Conservation (phyloP, 768 basidiomycete genomes). For the Naematelia encephala region DNA sequence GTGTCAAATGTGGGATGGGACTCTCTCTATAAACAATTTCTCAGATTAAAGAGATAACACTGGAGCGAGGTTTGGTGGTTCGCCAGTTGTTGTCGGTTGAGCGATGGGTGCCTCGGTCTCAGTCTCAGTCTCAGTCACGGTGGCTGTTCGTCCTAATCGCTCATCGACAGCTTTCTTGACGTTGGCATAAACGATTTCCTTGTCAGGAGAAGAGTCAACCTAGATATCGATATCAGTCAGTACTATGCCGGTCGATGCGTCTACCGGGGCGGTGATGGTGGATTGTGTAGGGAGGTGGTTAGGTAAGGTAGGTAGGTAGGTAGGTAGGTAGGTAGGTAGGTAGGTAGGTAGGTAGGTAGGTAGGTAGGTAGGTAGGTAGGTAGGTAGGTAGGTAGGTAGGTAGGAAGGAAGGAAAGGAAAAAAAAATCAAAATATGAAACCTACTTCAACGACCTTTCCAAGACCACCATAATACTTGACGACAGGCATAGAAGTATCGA, state of each 20-base stretch:
- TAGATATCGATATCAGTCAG: constrained; percentile 14
- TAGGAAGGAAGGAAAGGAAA: neutral
- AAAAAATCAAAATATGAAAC: constrained; percentile 25
- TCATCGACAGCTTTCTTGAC: constrained; percentile 60
- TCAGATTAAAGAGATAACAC: neutral
- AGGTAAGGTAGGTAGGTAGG: neutral
- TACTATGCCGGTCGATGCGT: no score
- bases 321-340: neutral
- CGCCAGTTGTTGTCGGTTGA: no score
- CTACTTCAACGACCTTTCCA: constrained; percentile 75
- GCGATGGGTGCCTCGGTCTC: no score
- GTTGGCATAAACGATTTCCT: constrained; percentile 68
- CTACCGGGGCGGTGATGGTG: no score
- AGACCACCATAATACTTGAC: constrained; percentile 70
- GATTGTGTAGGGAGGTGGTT: no score
- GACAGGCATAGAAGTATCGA: constrained; percentile 86
- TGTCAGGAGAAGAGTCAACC: constrained; percentile 54
- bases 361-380: neutral
- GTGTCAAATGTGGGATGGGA: no score
- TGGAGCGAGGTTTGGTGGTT: neutral
- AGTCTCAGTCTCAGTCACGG: no score
- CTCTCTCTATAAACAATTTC: no score
- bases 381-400: neutral
- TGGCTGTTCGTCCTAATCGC: constrained; percentile 50
- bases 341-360: no score